phyloP scores from a whole-genome alignment of 1,284 basidiomycete genomes.

The Microbotryum silenes-acaulis region DNA sequence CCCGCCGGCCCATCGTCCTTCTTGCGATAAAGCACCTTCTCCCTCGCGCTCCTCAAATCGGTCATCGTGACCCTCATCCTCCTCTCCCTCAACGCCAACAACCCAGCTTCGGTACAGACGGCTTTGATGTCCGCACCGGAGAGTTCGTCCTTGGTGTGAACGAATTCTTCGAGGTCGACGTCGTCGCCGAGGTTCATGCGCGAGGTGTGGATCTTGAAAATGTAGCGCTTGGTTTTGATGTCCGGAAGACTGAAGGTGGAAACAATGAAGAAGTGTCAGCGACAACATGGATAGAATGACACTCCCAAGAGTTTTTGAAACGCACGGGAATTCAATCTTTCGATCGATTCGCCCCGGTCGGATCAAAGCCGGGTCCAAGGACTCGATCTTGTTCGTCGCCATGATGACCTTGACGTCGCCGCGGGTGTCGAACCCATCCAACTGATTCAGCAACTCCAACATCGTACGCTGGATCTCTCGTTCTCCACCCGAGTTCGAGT shows the following conservation, averaged over 20 bases:
- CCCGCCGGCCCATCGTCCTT: slow-evolving; percentile 38
- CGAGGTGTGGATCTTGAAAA: slow-evolving; percentile 93
- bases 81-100: slow-evolving; percentile 87
- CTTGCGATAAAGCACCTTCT: slow-evolving; percentile 39
- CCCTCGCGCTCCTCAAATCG: slow-evolving; percentile 37
- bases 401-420: slow-evolving; percentile 95
- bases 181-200: slow-evolving; percentile 89
- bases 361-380: slow-evolving; percentile 91
- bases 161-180: slow-evolving; percentile 92
- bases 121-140: slow-evolving; percentile 98
- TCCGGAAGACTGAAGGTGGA: slow-evolving; percentile 64
- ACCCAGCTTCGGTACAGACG: slow-evolving; percentile 70
- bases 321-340: slow-evolving; percentile 61
- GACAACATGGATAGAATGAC: no score
- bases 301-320: slow-evolving; percentile 12
- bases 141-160: slow-evolving; percentile 86
- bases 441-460: slow-evolving; percentile 52
- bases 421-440: slow-evolving; percentile 98
- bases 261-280: no score
- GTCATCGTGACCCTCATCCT: slow-evolving; percentile 91
- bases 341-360: slow-evolving; percentile 97
- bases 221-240: slow-evolving; percentile 93
- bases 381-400: slow-evolving; percentile 90
- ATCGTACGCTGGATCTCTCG: slow-evolving; percentile 45
- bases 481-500: slow-evolving; percentile 46